Conservation (phyloP, 495 filamentous ascomycete genomes). For the Tricharina praecox region DNA sequence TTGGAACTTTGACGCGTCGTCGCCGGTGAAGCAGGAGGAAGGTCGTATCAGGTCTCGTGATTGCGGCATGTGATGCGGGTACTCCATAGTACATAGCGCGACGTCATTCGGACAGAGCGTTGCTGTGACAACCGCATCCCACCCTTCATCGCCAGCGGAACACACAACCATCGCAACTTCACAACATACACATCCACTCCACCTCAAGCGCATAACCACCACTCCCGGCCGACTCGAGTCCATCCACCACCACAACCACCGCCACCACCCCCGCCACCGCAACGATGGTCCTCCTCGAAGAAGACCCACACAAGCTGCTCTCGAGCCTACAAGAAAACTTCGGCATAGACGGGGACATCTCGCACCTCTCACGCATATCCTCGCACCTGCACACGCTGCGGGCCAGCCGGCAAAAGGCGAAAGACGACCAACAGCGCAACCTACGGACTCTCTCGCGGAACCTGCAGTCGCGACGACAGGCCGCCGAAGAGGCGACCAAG, state of each 20-base stretch:
- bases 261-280: neutral
- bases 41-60: too few relatives aligned
- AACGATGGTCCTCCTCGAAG: constrained; percentile 82
- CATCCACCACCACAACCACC: constrained; percentile 1
- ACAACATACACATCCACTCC: too few relatives aligned
- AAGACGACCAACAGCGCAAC: constrained; percentile 35
- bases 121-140: neutral
- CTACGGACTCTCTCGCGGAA: constrained; percentile 17
- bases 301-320: constrained; percentile 54
- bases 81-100: neutral
- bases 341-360: constrained; percentile 76
- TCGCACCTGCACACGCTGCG: constrained; percentile 61
- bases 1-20: too few relatives aligned
- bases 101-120: neutral
- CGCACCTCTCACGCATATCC: constrained; percentile 68
- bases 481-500: constrained; percentile 16
- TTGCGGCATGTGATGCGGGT: too few relatives aligned
- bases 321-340: constrained; percentile 58
- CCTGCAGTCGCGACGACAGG: constrained; percentile 18
- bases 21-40: too few relatives aligned
- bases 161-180: too few relatives aligned
- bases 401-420: constrained; percentile 54
- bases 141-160: neutral
- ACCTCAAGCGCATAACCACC: neutral
- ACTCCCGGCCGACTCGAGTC: too few relatives aligned